These are phyloP conservation scores for Anthracocystis panici-leucophaei DNA, from an alignment of 1,284 basidiomycete species.

Conservation along the genomic window DNA sequence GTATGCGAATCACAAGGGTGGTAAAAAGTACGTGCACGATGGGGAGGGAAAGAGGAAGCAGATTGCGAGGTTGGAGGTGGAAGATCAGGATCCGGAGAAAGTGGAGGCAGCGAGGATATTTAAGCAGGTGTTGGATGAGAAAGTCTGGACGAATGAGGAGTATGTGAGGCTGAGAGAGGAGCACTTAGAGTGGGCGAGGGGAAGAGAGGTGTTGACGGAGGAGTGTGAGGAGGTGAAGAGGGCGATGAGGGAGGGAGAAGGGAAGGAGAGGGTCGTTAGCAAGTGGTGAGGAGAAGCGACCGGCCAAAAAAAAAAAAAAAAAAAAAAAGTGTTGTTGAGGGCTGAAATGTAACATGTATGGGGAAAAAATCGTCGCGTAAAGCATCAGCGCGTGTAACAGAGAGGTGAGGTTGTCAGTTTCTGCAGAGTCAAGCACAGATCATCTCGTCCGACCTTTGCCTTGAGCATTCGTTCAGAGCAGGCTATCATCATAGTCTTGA, in stretches of 20 bases:
- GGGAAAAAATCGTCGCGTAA: no score
- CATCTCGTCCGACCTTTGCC: background rate
- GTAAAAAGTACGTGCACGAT: conserved; percentile 37
- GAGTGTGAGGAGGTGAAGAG: conserved; percentile 16
- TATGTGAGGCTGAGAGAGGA: conserved; percentile 30
- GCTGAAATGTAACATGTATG: conserved; percentile 8
- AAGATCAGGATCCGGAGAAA: conserved; percentile 38
- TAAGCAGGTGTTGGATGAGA: conserved; percentile 24
- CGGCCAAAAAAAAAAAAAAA: background rate
- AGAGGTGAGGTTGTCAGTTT: conserved; percentile 14
- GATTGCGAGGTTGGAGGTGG: conserved; percentile 17
- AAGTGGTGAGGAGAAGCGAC: conserved; percentile 12
- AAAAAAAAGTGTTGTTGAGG: background rate
- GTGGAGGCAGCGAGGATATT: conserved; percentile 46
- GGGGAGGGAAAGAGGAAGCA: conserved; percentile 12
- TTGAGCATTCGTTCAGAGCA: background rate
- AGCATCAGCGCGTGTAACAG: background rate
- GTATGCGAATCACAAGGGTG: conserved; percentile 50
- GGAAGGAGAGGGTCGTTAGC: conserved; percentile 12
- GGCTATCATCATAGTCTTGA: background rate
- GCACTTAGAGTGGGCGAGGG: conserved; percentile 26
- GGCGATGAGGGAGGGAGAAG: conserved; percentile 15
- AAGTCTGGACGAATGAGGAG: conserved; percentile 30
- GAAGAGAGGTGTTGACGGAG: background rate
- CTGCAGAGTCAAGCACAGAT: conserved; percentile 23